Base-by-base conservation (phyloP, 345 rosid species). In the Abelmoschus esculentus region DNA sequence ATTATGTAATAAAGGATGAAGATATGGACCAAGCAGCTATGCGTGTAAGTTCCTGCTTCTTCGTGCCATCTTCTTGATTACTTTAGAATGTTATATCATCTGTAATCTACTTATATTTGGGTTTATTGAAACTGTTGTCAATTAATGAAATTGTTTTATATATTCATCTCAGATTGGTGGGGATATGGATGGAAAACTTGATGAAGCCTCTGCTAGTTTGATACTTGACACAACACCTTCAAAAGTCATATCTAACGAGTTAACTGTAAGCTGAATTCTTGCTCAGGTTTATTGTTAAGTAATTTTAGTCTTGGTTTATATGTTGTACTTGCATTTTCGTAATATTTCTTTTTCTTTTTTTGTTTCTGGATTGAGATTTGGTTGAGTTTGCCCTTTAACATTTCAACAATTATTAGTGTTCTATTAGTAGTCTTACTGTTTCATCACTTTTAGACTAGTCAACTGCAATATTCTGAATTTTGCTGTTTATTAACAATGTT, bases 141-240 rank as follows among this genome's bases (percentile, higher is more conserved):
- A 47, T 3, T 28, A 26, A 26, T 66, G 36, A 66, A 65, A 66
- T 14, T 66, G 40, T 46, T 46, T 42, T 65, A 1, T 7, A 7
- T 46, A 7, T 26, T 47, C 57, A 49, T 87, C 66, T 76, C 87
- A 92, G 99, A 71, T 76, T 62, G 91, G 89, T 75, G 93, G 77
- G 56, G 86, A 86, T 73, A 73, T 83, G 78, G 96, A 91, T 73
- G 96, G 96, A 72, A 90, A 85, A 78, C 81, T 91, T 71, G 99
- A 95, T 79, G 97, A 91, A 83, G 95, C 83, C 72, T 76, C 96
- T 82, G 96, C 96, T 69, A 83, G 87, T 84, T 85, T 88, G 81
- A 86, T 91, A 74, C 89, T 91, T 66, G 99, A 95, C 84, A 82
- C 89, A 64, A 85, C 85, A 80, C 99, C 99, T 69, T 95, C 99